Percentiles rank a stretch among this genome's conserved stretches.
These are phyloP conservation scores for Tolypocladium pustulatum DNA, from an alignment of 2,329 filamentous ascomycete genomes.

Conservation along the genomic window DNA sequence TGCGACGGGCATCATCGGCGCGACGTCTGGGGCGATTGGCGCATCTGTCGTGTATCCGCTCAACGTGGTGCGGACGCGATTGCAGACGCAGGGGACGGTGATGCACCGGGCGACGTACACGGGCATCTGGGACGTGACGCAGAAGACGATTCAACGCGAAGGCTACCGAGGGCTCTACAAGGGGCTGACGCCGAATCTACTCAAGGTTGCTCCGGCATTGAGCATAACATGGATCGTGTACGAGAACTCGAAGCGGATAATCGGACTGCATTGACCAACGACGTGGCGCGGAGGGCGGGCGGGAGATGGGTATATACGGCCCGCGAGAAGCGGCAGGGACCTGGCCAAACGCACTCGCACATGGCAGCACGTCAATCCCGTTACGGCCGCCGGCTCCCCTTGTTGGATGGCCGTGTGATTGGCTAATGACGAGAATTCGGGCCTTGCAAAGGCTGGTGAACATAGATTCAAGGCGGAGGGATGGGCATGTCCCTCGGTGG, in stretches of 20 bases:
- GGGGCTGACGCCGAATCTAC: constrained; percentile 83
- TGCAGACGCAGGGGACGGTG: constrained; percentile 91
- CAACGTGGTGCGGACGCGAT: constrained; percentile 80
- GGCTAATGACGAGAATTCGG: not conserved
- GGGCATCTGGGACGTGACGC: constrained; percentile 80
- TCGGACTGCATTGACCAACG: constrained; percentile 36
- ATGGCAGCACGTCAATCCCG: not conserved
- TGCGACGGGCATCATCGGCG: constrained; percentile 78
- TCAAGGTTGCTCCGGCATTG: constrained; percentile 92
- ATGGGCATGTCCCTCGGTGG: not conserved
- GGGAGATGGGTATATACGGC: not conserved
- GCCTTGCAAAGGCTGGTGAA: not conserved
- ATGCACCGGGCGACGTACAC: constrained; percentile 85
- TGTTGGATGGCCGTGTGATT: not conserved
- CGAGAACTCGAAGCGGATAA: constrained; percentile 72
- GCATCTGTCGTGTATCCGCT: constrained; percentile 92
- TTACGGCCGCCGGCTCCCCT: not conserved
- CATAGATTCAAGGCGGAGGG: not conserved
- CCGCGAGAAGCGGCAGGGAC: not conserved
- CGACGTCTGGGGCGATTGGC: constrained; percentile 81
- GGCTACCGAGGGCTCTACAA: constrained; percentile 84
- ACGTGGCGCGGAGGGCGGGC: not conserved
- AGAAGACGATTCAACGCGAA: constrained; percentile 73
- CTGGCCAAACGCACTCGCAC: not conserved
- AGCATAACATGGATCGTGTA: constrained; percentile 94